These are phyloP conservation scores for Nasturtium officinale DNA, from an alignment of 345 rosid species.

Conservation along the genomic window DNA sequence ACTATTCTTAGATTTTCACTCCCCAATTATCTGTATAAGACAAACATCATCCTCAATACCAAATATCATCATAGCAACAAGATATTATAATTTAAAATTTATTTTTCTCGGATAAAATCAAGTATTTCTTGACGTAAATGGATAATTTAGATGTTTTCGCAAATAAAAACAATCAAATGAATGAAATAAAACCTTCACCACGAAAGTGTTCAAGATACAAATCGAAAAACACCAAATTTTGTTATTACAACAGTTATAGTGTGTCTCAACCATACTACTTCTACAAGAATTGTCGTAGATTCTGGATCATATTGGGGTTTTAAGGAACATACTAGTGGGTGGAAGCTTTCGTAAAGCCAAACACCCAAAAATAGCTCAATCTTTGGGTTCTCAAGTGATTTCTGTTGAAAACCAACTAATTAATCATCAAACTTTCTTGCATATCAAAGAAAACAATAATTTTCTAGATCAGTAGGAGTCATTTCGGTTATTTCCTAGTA, in stretches of 20 bases:
- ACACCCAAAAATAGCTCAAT: not conserved
- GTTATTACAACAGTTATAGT: slow-evolving; percentile 36
- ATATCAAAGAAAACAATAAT: slow-evolving; percentile 17
- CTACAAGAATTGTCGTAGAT: slow-evolving; percentile 33
- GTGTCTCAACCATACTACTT: slow-evolving; percentile 26
- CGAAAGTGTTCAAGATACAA: slow-evolving; percentile 32
- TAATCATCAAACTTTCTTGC: slow-evolving; percentile 4
- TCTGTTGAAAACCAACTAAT: slow-evolving; percentile 1
- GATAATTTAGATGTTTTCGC: not conserved
- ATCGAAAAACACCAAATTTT: slow-evolving; percentile 35
- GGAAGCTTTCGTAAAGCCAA: slow-evolving; percentile 17
- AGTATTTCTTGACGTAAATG: slow-evolving; percentile 13
- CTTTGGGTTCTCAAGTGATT: slow-evolving; percentile 4
- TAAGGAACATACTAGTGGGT: slow-evolving; percentile 33
- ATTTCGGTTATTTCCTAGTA: not conserved
- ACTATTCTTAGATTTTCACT: slow-evolving; percentile 3
- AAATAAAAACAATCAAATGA: not conserved
- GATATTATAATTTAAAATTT: not conserved
- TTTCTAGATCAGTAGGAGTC: slow-evolving; percentile 8
- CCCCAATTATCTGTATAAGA: not conserved
- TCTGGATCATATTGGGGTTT: slow-evolving; percentile 33
- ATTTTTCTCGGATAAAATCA: not conserved
- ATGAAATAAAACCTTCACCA: slow-evolving; percentile 18
- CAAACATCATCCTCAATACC: not conserved
- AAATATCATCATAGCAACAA: not conserved